These are phyloP conservation scores for Phytophthora brassicae DNA, from an alignment of 352 stramenopile species.

Conservation along the genomic window DNA sequence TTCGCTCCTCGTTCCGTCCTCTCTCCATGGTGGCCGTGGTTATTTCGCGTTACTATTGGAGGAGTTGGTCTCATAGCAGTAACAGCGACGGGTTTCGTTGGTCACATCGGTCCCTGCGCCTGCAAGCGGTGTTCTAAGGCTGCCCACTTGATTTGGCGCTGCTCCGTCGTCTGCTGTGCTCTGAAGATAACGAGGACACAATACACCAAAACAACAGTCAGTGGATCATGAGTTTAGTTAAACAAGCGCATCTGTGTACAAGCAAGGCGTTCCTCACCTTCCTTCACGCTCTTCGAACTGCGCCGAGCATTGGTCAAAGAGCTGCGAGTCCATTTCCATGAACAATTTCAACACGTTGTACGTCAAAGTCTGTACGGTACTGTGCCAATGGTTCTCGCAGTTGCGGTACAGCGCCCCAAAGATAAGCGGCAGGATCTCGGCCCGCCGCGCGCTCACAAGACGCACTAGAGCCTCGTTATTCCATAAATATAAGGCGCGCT, in stretches of 20 bases:
- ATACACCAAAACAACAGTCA: slow-evolving; percentile 7
- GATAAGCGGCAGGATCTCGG: slow-evolving; percentile 94
- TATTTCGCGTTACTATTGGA: slow-evolving; percentile 19
- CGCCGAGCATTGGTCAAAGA: slow-evolving; percentile 82
- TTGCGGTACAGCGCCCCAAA: slow-evolving; percentile 90
- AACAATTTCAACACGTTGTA: slow-evolving; percentile 78
- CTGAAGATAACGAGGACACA: slow-evolving; percentile 11
- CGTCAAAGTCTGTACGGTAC: slow-evolving; percentile 92
- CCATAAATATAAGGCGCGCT: slow-evolving; percentile 98
- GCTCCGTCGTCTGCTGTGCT: slow-evolving; percentile 43
- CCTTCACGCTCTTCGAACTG: slow-evolving; percentile 62
- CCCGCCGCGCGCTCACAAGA: slow-evolving; percentile 93
- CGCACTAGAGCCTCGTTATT: slow-evolving; percentile 98
- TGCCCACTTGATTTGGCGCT: slow-evolving; percentile 49
- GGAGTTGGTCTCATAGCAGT: slow-evolving; percentile 16
- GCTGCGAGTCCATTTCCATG: slow-evolving; percentile 87
- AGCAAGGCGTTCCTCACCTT: slow-evolving; percentile 36
- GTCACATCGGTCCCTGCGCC: slow-evolving; percentile 30
- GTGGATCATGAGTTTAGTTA: slow-evolving; percentile 8
- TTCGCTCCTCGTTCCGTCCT: slow-evolving; percentile 11
- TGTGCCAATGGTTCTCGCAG: slow-evolving; percentile 93
- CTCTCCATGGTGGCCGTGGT: slow-evolving; percentile 5
- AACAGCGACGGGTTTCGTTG: slow-evolving; percentile 6
- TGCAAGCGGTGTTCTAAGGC: slow-evolving; percentile 56
- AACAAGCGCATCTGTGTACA: slow-evolving; percentile 9